Evolutionary conservation across 257 asterid genomes (phyloP).

Genomic region (Galeopsis tetrahit): DNA sequence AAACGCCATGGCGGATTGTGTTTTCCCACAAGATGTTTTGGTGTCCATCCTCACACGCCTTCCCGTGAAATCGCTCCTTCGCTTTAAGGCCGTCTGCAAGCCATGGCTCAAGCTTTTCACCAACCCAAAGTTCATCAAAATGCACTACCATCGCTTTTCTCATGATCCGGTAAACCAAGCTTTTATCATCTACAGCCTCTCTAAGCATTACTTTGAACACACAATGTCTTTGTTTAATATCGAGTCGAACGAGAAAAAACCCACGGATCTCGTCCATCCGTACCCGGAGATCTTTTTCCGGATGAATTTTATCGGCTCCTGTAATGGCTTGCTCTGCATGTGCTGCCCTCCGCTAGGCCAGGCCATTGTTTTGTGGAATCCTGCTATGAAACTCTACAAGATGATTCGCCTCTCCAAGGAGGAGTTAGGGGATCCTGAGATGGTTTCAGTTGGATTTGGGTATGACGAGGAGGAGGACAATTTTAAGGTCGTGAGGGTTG

Average conservation of each 20-base stretch:
- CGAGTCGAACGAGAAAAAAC: background rate
- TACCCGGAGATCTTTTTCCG: slow-evolving; percentile 1
- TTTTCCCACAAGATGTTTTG: background rate
- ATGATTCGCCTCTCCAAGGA: background rate
- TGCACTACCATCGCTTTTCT: background rate
- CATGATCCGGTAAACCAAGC: background rate
- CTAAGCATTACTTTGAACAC: background rate
- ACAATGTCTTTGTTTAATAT: background rate
- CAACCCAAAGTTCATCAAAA: background rate
- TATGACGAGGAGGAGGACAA: background rate
- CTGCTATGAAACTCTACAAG: slow-evolving; percentile 5
- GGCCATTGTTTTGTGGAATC: slow-evolving; percentile 25
- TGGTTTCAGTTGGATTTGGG: slow-evolving; percentile 23
- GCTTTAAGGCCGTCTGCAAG: slow-evolving; percentile 17
- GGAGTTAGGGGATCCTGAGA: background rate
- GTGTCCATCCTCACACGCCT: slow-evolving; percentile 29
- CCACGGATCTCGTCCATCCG: background rate
- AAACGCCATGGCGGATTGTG: slow-evolving; percentile 17
- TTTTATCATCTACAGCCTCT: background rate
- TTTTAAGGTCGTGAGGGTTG: slow-evolving; percentile 28
- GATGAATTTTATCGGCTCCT: background rate
- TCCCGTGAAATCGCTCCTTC: slow-evolving; percentile 28
- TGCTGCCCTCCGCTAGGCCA: background rate
- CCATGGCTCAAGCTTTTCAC: slow-evolving; percentile 26
- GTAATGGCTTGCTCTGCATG: slow-evolving; percentile 17